Percentiles rank a stretch among this genome's conserved stretches.
phyloP scores from a whole-genome alignment of 2,329 filamentous ascomycete genomes.

The Cladosporium sphaerospermum region DNA sequence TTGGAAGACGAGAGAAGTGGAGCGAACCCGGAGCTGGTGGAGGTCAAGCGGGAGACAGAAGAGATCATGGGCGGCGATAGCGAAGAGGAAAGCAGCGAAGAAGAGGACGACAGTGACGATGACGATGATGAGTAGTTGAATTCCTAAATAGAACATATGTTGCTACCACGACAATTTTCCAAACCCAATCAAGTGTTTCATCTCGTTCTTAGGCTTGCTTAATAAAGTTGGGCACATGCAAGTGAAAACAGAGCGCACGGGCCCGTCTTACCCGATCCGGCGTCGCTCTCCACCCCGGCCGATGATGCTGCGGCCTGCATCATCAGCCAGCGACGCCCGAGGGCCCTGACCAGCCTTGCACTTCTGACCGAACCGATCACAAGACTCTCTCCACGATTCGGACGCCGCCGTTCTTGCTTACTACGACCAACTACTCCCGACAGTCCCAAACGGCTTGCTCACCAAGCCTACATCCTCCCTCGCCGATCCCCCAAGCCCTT shows the following conservation, averaged over 20 bases:
- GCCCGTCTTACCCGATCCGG: not conserved
- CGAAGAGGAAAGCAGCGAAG: slow-evolving; percentile 60
- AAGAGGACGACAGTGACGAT: slow-evolving; percentile 40
- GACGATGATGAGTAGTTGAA: slow-evolving; percentile 10
- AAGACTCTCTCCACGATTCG: not conserved
- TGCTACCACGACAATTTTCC: not conserved
- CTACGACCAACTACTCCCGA: not conserved
- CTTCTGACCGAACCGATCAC: not conserved
- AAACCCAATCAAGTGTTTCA: too few species aligned
- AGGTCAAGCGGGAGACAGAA: slow-evolving; percentile 66
- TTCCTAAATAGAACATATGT: not conserved
- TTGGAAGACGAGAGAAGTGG: slow-evolving; percentile 70
- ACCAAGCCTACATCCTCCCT: not conserved
- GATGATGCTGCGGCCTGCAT: not conserved
- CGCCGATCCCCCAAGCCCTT: not conserved
- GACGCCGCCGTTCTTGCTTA: not conserved
- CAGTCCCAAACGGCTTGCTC: not conserved
- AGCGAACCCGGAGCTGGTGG: slow-evolving; percentile 61
- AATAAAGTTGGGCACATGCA: not conserved
- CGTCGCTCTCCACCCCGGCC: not conserved
- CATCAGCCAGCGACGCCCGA: not conserved
- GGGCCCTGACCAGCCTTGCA: not conserved
- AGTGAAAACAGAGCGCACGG: not conserved
- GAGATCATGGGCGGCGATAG: slow-evolving; percentile 74
- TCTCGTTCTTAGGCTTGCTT: too few species aligned